Evolutionary conservation across 1,284 basidiomycete species (phyloP), one percentile per base, ranked within the genome.

Genomic region (Gymnopus androsaceus): DNA sequence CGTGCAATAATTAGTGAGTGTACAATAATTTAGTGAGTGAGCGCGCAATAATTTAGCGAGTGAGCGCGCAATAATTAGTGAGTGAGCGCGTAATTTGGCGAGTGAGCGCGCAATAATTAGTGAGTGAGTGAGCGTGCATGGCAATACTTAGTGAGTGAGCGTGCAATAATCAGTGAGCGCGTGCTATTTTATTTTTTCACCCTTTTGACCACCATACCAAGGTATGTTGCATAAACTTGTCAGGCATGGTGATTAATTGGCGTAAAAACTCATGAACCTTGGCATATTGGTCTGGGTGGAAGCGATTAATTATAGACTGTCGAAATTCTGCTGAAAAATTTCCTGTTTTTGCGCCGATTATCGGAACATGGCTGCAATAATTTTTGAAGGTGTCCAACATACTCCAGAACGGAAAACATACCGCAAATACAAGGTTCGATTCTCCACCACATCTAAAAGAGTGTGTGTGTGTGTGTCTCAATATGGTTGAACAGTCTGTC

Each of bases 261-360:
- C 55, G 52, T 15, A 73, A 54, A 41, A 71, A 57, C 1, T 56
- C 55, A 21, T 66, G 61, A 9, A 67, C 60, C 33, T 67, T 67
- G 11, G 49, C 45, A 9, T 56, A 40, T 42, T 68, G 66, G 8
- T 64, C 37, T 0, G 66, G 64, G 15, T 64, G 44, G 52, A 64
- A 66, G 12, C 56, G 25, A 4, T 49, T 21, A 3, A 59, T 55
- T 2, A 62, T 63, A 17, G 65, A 59, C 15, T 55, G 57, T 33
- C 63, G 59, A 72, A 68, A 14, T 62, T 63, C 36, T 70, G 69
- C 37, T 70, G 68, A 34, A 67, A 67, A 70, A 60, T 31, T 65
- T 62, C 15, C 67, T 58, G 46, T 67, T 57, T 2, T 51, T 38
- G 4, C 69, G 62, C 70, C 70, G 71, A 7, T 55, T 33, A 12